phyloP scores from a whole-genome alignment of 352 stramenopile genomes.

The Pythium diclinum region DNA sequence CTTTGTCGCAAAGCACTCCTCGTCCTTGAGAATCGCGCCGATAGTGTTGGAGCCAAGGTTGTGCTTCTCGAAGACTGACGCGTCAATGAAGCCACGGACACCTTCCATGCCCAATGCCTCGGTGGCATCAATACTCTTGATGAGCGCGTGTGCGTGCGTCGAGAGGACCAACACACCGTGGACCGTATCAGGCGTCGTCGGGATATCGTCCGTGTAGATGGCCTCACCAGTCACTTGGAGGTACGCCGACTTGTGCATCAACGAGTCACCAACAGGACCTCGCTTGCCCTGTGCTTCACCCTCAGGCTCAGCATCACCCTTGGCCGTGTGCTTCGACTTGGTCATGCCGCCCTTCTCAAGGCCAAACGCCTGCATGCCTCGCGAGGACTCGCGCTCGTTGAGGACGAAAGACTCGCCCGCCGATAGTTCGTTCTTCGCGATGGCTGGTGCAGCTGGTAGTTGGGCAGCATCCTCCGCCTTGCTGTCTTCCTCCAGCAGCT shows the following conservation, averaged over 20 bases:
- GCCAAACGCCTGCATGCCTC: slow-evolving; percentile 57
- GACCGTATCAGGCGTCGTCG: slow-evolving; percentile 78
- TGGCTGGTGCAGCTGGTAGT: slow-evolving; percentile 26
- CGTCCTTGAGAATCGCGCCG: slow-evolving; percentile 78
- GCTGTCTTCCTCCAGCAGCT: slow-evolving; percentile 50
- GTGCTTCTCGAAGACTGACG: slow-evolving; percentile 60
- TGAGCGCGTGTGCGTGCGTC: slow-evolving; percentile 65
- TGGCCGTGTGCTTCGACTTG: slow-evolving; percentile 48
- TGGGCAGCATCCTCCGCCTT: slow-evolving; percentile 17
- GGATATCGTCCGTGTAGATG: slow-evolving; percentile 94
- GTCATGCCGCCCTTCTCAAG: slow-evolving; percentile 60
- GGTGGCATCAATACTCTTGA: slow-evolving; percentile 86
- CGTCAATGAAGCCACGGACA: slow-evolving; percentile 87
- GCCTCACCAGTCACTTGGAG: slow-evolving; percentile 95
- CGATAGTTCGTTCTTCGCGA: slow-evolving; percentile 44
- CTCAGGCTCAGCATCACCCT: slow-evolving; percentile 22
- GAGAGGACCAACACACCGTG: slow-evolving; percentile 92
- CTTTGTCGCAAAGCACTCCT: slow-evolving; percentile 82
- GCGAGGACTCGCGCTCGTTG: slow-evolving; percentile 46
- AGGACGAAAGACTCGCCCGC: slow-evolving; percentile 58
- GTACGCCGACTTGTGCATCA: slow-evolving; percentile 92
- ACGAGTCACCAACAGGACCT: slow-evolving; percentile 81
- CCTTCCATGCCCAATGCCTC: slow-evolving; percentile 83
- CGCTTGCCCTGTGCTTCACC: slow-evolving; percentile 40
- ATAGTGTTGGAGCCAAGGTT: slow-evolving; percentile 75